Base-by-base conservation (phyloP, 2,329 filamentous ascomycete species). In the Aspergillus sergii region DNA sequence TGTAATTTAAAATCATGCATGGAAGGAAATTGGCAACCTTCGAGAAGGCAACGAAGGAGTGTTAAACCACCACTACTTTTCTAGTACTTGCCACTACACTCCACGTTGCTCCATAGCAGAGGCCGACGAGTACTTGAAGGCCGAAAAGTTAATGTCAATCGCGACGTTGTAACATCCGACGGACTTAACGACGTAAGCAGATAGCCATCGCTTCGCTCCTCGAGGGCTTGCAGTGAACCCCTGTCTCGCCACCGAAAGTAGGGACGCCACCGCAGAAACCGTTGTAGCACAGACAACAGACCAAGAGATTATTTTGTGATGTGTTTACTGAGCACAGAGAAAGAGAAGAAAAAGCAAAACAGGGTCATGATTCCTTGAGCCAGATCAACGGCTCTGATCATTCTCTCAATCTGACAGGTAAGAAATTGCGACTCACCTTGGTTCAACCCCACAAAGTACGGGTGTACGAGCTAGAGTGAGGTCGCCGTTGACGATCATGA, bases 261-360 rank as follows among this genome's bases (percentile, higher is more conserved):
- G 32, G 11, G 10, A 34, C 59, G 55, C 51, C 59, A 61, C 55
- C 62, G 59, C 61, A 62, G 64, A 71, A 68, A 69, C 68, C 69
- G 70, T 73, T 71, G 63, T 70, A 65, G 71, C 72, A 73, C 71
- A 71, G 72, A 72, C 72, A 39, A 51, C 30, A 51, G 14, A 30
- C 46, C 19, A 54, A 58, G 57, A 51, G 55, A 57, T 58, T 60
- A 14, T 9, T 26, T 50, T 50, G 43, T 55, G 48, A 60, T 54
- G 14, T 36, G 19, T 58, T 46, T 7, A 26, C n/a, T 10, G 28
- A 39, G 23, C 10, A 59, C 43, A 59, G 53, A 59, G n/a, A 48
- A 59, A 32, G 28, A n/a, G 21, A 30, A 10, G 9, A 30, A 58
- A 19, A 36, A 43, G 48, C 19, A 43, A 30, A 54, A 21, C 28